Evolutionary conservation across 1,284 basidiomycete species (phyloP).

Genomic region (Wolfiporia cocos): DNA sequence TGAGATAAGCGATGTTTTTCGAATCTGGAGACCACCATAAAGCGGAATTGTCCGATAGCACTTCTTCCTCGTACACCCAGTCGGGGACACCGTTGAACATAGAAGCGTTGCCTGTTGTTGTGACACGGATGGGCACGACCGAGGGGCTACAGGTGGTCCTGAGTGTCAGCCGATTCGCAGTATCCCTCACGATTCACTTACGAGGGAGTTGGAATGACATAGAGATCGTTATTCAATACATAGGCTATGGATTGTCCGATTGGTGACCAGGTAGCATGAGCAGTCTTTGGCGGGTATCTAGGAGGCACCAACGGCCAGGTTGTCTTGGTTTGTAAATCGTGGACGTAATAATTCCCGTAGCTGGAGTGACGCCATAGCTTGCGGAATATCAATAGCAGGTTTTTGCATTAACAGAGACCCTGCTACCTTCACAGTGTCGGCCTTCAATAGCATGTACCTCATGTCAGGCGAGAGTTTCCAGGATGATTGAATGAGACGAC

Average conservation of each 20-base stretch:
- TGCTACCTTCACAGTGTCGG: slow-evolving; percentile 63
- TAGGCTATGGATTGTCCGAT: slow-evolving; percentile 78
- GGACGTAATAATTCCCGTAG: slow-evolving; percentile 86
- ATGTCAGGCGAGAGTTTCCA: slow-evolving; percentile 88
- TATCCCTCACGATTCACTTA: slow-evolving; percentile 36
- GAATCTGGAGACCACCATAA: slow-evolving; percentile 93
- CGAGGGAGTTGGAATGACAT: slow-evolving; percentile 62
- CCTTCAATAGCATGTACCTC: slow-evolving; percentile 78
- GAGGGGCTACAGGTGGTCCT: slow-evolving; percentile 25
- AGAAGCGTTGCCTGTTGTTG: slow-evolving; percentile 74
- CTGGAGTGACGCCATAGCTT: slow-evolving; percentile 92
- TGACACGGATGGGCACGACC: slow-evolving; percentile 67
- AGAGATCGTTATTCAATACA: slow-evolving; percentile 81
- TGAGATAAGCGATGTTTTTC: slow-evolving; percentile 76
- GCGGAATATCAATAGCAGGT: slow-evolving; percentile 5
- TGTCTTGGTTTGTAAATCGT: slow-evolving; percentile 49
- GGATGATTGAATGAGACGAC: slow-evolving; percentile 41
- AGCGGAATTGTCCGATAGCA: slow-evolving; percentile 69
- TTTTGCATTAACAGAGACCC: slow-evolving; percentile 1
- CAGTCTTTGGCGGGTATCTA: slow-evolving; percentile 59
- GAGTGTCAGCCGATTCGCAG: no score
- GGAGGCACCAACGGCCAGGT: slow-evolving; percentile 70
- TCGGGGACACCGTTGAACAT: slow-evolving; percentile 94
- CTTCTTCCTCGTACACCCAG: slow-evolving; percentile 97
- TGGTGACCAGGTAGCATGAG: slow-evolving; percentile 84